Evolutionary conservation across 169 alveolate species (phyloP).

Genomic region (Theileria sp.): DNA sequence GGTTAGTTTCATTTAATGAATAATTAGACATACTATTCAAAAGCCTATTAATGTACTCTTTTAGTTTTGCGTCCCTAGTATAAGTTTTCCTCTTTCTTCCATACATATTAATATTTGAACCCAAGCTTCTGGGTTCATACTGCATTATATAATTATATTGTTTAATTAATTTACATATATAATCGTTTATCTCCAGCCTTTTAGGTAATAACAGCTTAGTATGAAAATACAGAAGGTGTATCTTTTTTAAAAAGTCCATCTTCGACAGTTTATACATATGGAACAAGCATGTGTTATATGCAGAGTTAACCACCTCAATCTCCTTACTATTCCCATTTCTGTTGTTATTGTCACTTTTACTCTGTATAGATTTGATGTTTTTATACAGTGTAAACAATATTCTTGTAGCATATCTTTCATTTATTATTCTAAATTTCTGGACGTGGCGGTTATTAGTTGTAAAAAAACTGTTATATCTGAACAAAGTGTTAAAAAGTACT

Average conservation of each 20-base stretch:
- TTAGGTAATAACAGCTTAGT: not conserved
- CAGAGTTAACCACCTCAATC: not conserved
- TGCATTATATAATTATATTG: not conserved
- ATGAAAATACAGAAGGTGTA: not conserved
- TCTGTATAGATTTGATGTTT: not conserved
- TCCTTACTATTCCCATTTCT: not conserved
- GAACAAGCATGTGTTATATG: not conserved
- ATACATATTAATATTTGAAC: not conserved
- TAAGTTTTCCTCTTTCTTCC: not conserved
- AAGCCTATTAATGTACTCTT: not conserved
- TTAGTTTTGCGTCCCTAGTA: not conserved
- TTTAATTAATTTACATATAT: not conserved
- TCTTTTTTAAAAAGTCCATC: not conserved
- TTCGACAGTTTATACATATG: not conserved
- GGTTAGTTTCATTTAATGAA: not conserved
- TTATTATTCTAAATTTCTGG: slow-evolving; percentile 4
- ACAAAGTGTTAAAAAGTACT: not conserved
- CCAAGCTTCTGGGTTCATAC: not conserved
- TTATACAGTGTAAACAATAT: slow-evolving; percentile 17
- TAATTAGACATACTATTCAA: not conserved
- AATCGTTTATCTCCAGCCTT: slow-evolving; percentile 7
- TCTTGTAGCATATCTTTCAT: not conserved
- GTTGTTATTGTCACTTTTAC: not conserved
- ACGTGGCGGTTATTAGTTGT: not conserved
- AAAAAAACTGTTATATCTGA: not conserved